phyloP scores from a whole-genome alignment of 1,139 yeast genomes.

The Pneumocystis oryctolagi region DNA sequence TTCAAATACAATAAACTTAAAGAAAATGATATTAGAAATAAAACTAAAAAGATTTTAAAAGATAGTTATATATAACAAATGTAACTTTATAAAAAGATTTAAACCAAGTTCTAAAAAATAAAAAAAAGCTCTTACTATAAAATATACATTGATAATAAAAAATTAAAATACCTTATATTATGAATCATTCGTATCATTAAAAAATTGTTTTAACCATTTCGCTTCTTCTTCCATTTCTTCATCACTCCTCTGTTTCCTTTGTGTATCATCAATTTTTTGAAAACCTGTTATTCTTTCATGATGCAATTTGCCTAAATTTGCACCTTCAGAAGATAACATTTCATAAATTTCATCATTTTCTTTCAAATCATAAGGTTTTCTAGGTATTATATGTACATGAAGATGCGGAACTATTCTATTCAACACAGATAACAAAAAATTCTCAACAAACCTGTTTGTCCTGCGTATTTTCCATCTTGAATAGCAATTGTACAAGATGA shows the following conservation, averaged over 20 bases:
- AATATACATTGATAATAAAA: not conserved
- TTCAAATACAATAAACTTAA: too few species aligned
- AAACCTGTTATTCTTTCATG: slow-evolving; percentile 21
- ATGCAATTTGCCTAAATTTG: slow-evolving; percentile 20
- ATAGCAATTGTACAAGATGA: slow-evolving; percentile 73
- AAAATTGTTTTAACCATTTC: slow-evolving; percentile 31
- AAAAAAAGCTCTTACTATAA: not conserved
- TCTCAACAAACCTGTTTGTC: slow-evolving; percentile 85
- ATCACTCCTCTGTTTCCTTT: slow-evolving; percentile 36
- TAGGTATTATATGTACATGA: slow-evolving; percentile 66
- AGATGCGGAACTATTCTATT: not conserved
- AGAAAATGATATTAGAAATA: too few species aligned
- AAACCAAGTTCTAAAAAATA: too few species aligned
- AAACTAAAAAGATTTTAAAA: too few species aligned
- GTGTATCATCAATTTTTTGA: slow-evolving; percentile 33
- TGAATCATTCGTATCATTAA: slow-evolving; percentile 20
- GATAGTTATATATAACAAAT: too few species aligned
- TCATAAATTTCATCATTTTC: slow-evolving; percentile 47
- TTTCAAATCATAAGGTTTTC: slow-evolving; percentile 42
- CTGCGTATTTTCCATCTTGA: slow-evolving; percentile 86
- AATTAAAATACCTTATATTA: not conserved
- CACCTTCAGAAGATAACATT: slow-evolving; percentile 36
- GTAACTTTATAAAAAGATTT: too few species aligned
- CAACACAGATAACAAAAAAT: slow-evolving; percentile 22
- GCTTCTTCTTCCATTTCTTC: slow-evolving; percentile 59